Base-by-base conservation (phyloP, 1,284 basidiomycete genomes). In the Heterobasidion irregulare region DNA sequence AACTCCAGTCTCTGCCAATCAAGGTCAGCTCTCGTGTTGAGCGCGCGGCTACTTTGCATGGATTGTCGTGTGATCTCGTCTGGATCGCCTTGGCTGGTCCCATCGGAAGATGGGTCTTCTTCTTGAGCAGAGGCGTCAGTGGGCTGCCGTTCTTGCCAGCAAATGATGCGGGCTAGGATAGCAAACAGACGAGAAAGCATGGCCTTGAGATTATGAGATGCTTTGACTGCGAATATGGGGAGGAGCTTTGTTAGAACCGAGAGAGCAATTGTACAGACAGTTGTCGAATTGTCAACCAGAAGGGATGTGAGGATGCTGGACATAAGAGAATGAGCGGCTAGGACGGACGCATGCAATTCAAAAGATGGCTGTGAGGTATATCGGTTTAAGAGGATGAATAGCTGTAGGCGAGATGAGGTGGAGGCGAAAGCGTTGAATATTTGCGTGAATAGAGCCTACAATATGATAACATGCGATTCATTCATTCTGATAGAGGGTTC, bases 231-330 rank as follows among this genome's bases (percentile, higher is more conserved):
- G 56, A 89, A 75, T 35, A 83, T 76, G 26, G 88, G 88, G n/a
- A 92, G 71, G 6, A 89, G 66, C 67, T 87, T 89, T 57, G 82
- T 78, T 18, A 90, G 64, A 8, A 86, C 72, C 0, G 77, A 78
- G 45, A 89, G 70, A 7, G 75, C 81, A 51, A 84, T 75, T 2
- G 79, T 80, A 60, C 83, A 85, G 32, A 78, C 72, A 1, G 83
- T 88, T 8, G 86, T 81, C 33, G 87, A 89, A 56, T 80, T 82
- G 65, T 92, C 89, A 59, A 89, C 71, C 34, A 84, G 69, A 32
- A 91, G 73, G 2, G 83, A 89, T 50, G 76, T 67, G 2, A 88
- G 65, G 18, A 92, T 65, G 59, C 75, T 82, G 16, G 71, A 69
- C 69, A 86, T 78, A 52, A 92, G 73, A 6, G 80, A 75, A 63